Conservation (phyloP, 2,329 filamentous ascomycete species). For the Penicillium griseofulvum region DNA sequence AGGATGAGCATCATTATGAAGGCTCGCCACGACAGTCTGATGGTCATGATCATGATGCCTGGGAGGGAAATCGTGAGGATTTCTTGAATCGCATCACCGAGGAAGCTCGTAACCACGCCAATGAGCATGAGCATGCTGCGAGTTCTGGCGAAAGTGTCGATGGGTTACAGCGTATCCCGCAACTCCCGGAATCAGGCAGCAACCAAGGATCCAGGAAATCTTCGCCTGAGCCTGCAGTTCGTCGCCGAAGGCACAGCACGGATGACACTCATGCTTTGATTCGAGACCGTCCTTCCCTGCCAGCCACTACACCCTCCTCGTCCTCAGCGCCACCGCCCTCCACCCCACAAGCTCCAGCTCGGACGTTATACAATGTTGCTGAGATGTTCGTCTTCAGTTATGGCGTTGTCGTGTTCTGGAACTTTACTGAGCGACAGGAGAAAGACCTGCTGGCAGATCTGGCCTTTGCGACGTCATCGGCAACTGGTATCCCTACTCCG, state of each 20-base stretch:
- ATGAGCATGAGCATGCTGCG: slow-evolving; percentile 6
- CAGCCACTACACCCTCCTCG: slow-evolving; percentile 41
- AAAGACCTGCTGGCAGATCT: slow-evolving; percentile 94
- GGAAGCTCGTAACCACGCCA: slow-evolving; percentile 8
- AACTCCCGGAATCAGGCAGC: background rate
- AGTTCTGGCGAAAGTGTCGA: background rate
- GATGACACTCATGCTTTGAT: slow-evolving; percentile 22
- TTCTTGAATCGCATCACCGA: slow-evolving; percentile 17
- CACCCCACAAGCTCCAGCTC: slow-evolving; percentile 54
- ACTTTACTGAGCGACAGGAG: slow-evolving; percentile 93
- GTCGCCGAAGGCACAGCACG: slow-evolving; percentile 23
- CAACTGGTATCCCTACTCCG: slow-evolving; percentile 48
- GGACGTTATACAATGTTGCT: slow-evolving; percentile 66
- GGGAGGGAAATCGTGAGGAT: slow-evolving; percentile 8
- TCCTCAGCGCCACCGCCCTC: slow-evolving; percentile 7
- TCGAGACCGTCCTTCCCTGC: slow-evolving; percentile 37
- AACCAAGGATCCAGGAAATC: slow-evolving; percentile 5
- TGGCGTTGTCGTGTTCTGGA: slow-evolving; percentile 98
- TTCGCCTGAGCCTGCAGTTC: slow-evolving; percentile 12
- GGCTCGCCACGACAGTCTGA: slow-evolving; percentile 12
- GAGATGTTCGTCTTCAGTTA: slow-evolving; percentile 98
- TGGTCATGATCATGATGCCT: slow-evolving; percentile 9
- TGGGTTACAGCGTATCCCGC: background rate
- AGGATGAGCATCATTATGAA: slow-evolving; percentile 29
- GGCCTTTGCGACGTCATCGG: slow-evolving; percentile 66